phyloP scores from a whole-genome alignment of 371 early-diverging fungal genomes.

The Mortierella sp. region DNA sequence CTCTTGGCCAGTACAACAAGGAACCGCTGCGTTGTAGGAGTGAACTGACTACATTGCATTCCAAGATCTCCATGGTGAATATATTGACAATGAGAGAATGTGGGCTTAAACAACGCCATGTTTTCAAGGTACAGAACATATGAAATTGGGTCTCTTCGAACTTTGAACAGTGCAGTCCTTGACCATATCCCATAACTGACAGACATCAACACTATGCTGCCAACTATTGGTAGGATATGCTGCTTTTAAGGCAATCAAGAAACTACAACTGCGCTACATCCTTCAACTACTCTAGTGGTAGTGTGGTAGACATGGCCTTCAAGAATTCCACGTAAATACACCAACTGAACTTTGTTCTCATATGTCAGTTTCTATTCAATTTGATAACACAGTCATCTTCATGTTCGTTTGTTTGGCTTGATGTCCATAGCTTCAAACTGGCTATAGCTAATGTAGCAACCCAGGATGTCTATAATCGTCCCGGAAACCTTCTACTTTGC shows the following conservation, averaged over 20 bases:
- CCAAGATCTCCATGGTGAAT: conserved; percentile 14
- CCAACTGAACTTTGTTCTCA: background rate
- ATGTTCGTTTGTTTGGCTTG: background rate
- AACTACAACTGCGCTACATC: conserved; percentile 26
- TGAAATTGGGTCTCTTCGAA: background rate
- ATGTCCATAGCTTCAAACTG: conserved; percentile 25
- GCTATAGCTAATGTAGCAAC: conserved; percentile 49
- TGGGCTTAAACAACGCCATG: background rate
- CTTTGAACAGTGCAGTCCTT: too few species aligned
- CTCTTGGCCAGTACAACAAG: conserved; percentile 17
- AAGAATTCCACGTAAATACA: conserved; percentile 29
- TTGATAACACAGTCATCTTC: background rate
- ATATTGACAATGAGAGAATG: conserved; percentile 20
- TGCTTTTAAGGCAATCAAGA: conserved; percentile 12
- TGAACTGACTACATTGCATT: conserved; percentile 1
- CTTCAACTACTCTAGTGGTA: conserved; percentile 47
- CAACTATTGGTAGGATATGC: conserved; percentile 11
- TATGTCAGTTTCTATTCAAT: background rate
- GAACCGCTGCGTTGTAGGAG: background rate
- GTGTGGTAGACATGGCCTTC: conserved; percentile 49
- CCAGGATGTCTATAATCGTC: conserved; percentile 46
- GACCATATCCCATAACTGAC: background rate
- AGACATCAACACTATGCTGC: background rate
- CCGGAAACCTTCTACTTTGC: conserved; percentile 41
- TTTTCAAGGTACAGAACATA: conserved; percentile 19